Evolutionary conservation across 345 rosid species (phyloP), one percentile per base, ranked within the genome.

Genomic region (Eucalyptus cloeziana): DNA sequence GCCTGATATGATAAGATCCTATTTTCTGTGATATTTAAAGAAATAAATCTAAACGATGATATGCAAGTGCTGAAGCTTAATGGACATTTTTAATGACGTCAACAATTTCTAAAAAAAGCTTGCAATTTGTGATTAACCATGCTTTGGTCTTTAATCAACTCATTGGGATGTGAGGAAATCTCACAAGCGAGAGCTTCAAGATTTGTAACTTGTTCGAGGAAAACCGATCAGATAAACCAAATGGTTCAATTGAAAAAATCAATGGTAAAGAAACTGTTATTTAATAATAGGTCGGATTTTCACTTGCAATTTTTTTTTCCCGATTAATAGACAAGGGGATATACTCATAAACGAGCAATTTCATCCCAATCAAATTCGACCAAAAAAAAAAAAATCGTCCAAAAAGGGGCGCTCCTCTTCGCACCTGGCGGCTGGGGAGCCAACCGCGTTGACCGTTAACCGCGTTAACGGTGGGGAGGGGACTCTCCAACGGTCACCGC

Each of bases 251-350:
- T 1, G 2, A 0, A 33, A 69, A 69, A 19, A 3, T 33, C 1
- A 51, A 51, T 0, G 0, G 4, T 16, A 8, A 3, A 16, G 0
- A 17, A 51, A 0, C 0, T 16, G 0, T 6, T 0, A 22, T 17
- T 51, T 0, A 37, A 37, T 19, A 10, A 19, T 2, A 2, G 5
- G 3, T 76, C 2, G 0, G 7, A 37, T 19, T 76, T 76, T 76
- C 8, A 8, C 22, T 9, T 4, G 2, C 2, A 21, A 5, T 5
- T 33, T 33, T 33, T 62, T 37, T 5, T 37, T 3, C 4, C 12
- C 0, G 0, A 69, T 31, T 31, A 16, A 33, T 8, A 33, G 80
- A 69, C 33, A 5, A 2, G 24, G 80, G 9, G 44, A 33, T 10
- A 21, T 6, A 21, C 15, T 30, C 21, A 40, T 40, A 21, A 40